These are phyloP conservation scores for Torrubiella hemipterigena DNA, from an alignment of 2,329 filamentous ascomycete species.

Conservation along the genomic window DNA sequence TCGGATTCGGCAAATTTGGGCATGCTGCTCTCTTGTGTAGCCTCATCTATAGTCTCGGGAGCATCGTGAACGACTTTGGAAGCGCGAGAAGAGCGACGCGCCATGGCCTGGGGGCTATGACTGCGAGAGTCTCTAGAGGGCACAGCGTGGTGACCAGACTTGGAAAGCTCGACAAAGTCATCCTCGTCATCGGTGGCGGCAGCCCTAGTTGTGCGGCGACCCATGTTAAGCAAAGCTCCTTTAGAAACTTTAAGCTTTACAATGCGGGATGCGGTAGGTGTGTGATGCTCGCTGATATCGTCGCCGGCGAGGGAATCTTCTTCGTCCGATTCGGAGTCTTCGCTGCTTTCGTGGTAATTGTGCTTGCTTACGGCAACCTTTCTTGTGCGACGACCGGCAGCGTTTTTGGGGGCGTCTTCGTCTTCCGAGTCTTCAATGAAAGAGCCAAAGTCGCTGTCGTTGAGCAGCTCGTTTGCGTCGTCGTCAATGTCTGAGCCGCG, in stretches of 20 bases:
- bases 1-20: conserved; percentile 7
- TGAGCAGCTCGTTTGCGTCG: conserved; percentile 39
- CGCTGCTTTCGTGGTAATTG: conserved; percentile 36
- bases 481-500: conserved; percentile 51
- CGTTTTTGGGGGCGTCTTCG: conserved; percentile 29
- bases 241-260: conserved; percentile 33
- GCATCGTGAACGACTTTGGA: conserved; percentile 37
- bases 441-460: conserved; percentile 38
- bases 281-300: conserved; percentile 11
- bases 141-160: conserved; percentile 46
- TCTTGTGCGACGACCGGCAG: conserved; percentile 35
- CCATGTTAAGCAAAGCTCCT: conserved; percentile 13
- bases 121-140: conserved; percentile 38
- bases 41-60: conserved; percentile 38
- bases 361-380: conserved; percentile 31
- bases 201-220: conserved; percentile 37
- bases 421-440: conserved; percentile 32
- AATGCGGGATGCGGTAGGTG: conserved; percentile 20
- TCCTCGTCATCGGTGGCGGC: conserved; percentile 43
- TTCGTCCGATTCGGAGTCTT: conserved; percentile 23
- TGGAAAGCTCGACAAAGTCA: conserved; percentile 44
- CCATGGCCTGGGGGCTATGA: conserved; percentile 40
- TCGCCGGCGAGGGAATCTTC: conserved; percentile 17
- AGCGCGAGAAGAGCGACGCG: conserved; percentile 34
- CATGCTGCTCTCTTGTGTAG: conserved; percentile 38